A percentile compares a stretch with the other conserved stretches of the same genome.
Conservation (phyloP, 352 stramenopile genomes). For the Phytopythium oedochilum region DNA sequence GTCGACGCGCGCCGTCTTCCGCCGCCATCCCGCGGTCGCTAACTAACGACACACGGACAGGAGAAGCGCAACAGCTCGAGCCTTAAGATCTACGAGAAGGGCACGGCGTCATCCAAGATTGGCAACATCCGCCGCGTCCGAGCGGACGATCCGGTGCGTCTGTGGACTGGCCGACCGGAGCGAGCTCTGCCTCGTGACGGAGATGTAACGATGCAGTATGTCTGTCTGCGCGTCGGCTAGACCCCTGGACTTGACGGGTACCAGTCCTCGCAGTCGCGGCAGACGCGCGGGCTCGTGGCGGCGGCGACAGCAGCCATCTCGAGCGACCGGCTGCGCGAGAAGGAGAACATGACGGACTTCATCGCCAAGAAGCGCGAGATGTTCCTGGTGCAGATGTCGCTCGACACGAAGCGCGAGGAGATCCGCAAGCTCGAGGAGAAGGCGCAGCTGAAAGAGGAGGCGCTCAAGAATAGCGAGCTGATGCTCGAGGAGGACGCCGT, state of each 20-base stretch:
- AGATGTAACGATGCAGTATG: not conserved
- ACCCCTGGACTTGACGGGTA: constrained; percentile 42
- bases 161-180: not conserved
- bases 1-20: not conserved
- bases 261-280: constrained; percentile 60
- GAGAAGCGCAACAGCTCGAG: constrained; percentile 53
- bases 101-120: constrained; percentile 68
- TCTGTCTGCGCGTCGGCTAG: constrained; percentile 10
- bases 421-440: constrained; percentile 97
- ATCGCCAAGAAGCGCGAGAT: constrained; percentile 97
- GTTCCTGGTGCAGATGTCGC: constrained; percentile 95
- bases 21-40: too few relatives aligned
- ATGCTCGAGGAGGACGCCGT: constrained; percentile 96
- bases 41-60: constrained; percentile 7
- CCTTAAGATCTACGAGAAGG: constrained; percentile 91
- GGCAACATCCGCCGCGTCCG: constrained; percentile 79
- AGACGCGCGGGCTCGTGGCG: constrained; percentile 72
- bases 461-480: constrained; percentile 92
- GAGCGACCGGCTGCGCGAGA: constrained; percentile 86
- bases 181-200: not conserved
- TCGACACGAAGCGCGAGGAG: constrained; percentile 96
- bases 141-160: constrained; percentile 45
- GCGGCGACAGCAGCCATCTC: constrained; percentile 79
- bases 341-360: constrained; percentile 95
- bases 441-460: constrained; percentile 93